These are phyloP conservation scores for Mrakia hoshinonis DNA, from an alignment of 768 basidiomycete species.

Conservation along the genomic window DNA sequence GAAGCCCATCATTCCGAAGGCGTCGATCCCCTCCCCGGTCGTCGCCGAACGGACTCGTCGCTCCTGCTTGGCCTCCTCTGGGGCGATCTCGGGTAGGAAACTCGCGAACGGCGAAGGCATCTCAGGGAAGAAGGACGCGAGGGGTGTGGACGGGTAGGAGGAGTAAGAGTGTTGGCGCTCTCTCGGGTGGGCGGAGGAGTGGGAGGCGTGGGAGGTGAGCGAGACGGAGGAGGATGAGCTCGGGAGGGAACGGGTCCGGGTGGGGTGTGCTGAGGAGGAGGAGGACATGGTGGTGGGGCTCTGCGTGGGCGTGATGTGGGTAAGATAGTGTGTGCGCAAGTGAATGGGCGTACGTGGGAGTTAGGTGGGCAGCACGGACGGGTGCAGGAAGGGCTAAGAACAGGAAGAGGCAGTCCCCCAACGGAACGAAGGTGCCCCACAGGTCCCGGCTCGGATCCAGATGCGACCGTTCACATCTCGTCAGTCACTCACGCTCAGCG, in stretches of 20 bases:
- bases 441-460: too few relatives aligned
- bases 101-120: background rate
- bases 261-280: background rate
- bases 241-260: background rate
- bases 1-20: background rate
- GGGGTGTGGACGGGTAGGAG: slow-evolving; percentile 1
- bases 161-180: background rate
- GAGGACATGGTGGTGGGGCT: too few relatives aligned
- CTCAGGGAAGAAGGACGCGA: background rate
- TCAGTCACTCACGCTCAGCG: too few relatives aligned
- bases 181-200: background rate
- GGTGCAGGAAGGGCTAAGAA: too few relatives aligned
- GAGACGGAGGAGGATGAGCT: background rate
- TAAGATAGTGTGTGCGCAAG: too few relatives aligned
- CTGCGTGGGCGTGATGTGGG: too few relatives aligned
- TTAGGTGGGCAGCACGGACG: too few relatives aligned
- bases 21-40: background rate
- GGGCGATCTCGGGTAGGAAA: background rate
- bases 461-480: too few relatives aligned
- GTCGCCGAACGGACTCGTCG: background rate
- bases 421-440: too few relatives aligned
- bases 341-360: too few relatives aligned
- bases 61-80: background rate
- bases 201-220: background rate
- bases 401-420: too few relatives aligned